Evolutionary conservation across 768 basidiomycete species (phyloP).

Genomic region (Lyophyllum atratum): DNA sequence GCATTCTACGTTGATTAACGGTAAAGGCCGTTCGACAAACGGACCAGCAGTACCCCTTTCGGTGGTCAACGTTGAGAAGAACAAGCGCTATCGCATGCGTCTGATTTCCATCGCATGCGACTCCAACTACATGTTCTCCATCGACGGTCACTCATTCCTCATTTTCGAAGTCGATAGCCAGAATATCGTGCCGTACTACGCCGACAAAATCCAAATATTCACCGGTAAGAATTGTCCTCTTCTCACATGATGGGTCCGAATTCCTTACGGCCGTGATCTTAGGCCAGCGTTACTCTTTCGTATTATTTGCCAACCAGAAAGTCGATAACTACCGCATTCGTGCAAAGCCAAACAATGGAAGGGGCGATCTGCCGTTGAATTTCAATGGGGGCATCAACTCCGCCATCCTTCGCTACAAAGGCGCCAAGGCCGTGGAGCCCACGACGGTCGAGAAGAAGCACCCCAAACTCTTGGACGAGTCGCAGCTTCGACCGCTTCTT

Average conservation of each 20-base stretch:
- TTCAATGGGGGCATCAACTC: slow-evolving; percentile 17
- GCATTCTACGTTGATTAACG: slow-evolving; percentile 44
- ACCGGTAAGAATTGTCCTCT: slow-evolving; percentile 11
- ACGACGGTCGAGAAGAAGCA: neutral
- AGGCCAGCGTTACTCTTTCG: slow-evolving; percentile 46
- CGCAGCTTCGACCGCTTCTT: slow-evolving; percentile 13
- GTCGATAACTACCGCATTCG: slow-evolving; percentile 35
- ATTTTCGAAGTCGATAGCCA: slow-evolving; percentile 39
- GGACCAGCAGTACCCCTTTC: slow-evolving; percentile 35
- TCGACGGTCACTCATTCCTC: slow-evolving; percentile 12
- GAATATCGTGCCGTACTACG: slow-evolving; percentile 24
- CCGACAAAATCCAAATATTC: slow-evolving; percentile 31
- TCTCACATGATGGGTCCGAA: neutral
- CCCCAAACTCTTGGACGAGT: slow-evolving; percentile 5
- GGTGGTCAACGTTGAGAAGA: slow-evolving; percentile 35
- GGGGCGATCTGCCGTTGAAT: slow-evolving; percentile 3
- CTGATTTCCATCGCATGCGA: slow-evolving; percentile 45
- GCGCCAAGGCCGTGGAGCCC: slow-evolving; percentile 10
- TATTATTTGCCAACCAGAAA: slow-evolving; percentile 31
- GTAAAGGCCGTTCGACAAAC: slow-evolving; percentile 35
- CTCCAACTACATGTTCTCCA: slow-evolving; percentile 27
- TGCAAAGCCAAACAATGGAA: slow-evolving; percentile 17
- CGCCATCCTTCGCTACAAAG: slow-evolving; percentile 16
- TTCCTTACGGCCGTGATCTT: neutral
- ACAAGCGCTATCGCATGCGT: slow-evolving; percentile 49